Conservation (phyloP, 2,329 filamentous ascomycete species). For the Venturia nashicola region DNA sequence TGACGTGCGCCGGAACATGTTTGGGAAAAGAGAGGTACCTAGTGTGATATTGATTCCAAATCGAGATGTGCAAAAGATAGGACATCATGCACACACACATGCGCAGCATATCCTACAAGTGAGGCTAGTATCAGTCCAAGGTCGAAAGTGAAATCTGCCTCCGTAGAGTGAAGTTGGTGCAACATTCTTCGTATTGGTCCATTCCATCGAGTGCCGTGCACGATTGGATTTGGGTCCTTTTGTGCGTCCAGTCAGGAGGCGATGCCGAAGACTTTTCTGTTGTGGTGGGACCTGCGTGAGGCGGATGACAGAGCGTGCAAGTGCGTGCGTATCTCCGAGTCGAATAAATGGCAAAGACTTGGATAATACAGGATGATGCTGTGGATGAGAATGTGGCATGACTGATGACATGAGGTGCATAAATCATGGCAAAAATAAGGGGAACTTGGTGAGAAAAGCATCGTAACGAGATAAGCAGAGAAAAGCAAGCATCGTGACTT, state of each 20-base stretch:
- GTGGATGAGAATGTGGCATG: not conserved
- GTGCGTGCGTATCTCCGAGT: not conserved
- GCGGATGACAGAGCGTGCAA: not conserved
- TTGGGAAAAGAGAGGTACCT: no score
- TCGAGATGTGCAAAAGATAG: no score
- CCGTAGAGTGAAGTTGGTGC: not conserved
- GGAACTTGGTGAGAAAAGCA: not conserved
- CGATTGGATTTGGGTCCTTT: not conserved
- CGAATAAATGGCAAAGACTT: not conserved
- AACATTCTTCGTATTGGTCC: not conserved
- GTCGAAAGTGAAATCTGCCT: no score
- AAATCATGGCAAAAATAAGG: not conserved
- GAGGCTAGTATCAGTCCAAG: no score
- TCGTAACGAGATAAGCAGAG: no score
- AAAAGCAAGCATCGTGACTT: no score
- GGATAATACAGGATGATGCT: not conserved
- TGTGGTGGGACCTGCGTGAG: not conserved
- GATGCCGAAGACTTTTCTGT: not conserved
- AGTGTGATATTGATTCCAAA: no score
- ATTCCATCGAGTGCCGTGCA: not conserved
- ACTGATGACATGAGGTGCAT: not conserved
- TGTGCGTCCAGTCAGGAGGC: not conserved
- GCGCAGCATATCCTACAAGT: no score
- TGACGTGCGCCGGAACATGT: no score
- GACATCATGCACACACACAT: no score